Evolutionary conservation across 257 asterid species (phyloP), one percentile per base, ranked within the genome.

Genomic region (Ophiorrhiza pumila): DNA sequence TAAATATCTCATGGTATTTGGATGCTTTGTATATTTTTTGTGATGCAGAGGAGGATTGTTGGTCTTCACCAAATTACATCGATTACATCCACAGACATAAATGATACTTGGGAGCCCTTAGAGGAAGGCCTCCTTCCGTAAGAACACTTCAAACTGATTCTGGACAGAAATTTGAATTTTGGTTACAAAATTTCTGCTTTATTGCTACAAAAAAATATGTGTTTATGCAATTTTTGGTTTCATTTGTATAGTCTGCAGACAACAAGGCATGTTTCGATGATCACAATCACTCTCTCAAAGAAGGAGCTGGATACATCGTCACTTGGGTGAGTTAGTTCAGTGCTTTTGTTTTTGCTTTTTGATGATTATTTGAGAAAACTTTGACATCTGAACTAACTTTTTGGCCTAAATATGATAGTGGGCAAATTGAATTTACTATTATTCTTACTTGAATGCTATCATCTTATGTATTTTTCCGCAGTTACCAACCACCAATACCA

Each of bases 71-170:
- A 94, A 83, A 80, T 87, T 55, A 89, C 96, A 8, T 74, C 89
- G 42, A 91, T 94, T 73, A 87, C 90, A 56, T 94, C 98, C 84
- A 90, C 90, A 29, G 96, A 94, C 76, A 88, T 94, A 69, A 94
- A 91, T 43, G 98, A 94, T 83, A 94, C 95, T 47, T 94, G 96
- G 97, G 98, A 94, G 83, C 98, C 98, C 65, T 83, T 94, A 39
- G 98, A 94, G 85, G 98, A 94, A 85, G 98, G 97, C 77, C 96
- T 94, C 75, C 98, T 91, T 65, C 93, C 74, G 97, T 94, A 90
- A 86, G 91, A 35, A 65, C 69, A 53, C 73, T 76, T 57, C 76
- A 47, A 23, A 60, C 63, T 61, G 46, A 18, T 61, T 71, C 62
- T 47, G 50, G 12, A 37, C 43, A 27, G 0, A 6, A 13, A 37